Percentiles rank a stretch among this genome's conserved stretches.
These are phyloP conservation scores for Rhododendron mucronatum DNA, from an alignment of 148 eudicot genomes.

Conservation along the genomic window DNA sequence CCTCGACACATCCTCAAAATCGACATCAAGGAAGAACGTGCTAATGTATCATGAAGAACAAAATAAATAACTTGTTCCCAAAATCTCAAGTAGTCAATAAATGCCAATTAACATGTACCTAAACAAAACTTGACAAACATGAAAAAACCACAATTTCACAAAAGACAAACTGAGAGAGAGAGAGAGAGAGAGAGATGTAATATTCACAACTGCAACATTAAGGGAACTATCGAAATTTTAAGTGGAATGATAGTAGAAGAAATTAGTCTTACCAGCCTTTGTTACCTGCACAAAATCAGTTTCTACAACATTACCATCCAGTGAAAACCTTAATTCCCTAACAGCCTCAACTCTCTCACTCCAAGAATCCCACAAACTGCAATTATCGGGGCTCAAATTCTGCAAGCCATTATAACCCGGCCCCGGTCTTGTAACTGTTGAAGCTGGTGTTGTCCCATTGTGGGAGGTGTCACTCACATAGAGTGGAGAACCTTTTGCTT, in stretches of 20 bases:
- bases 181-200: neutral
- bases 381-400: slow-evolving; percentile 21
- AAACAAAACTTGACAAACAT: neutral
- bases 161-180: neutral
- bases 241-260: neutral
- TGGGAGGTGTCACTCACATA: slow-evolving; percentile 23
- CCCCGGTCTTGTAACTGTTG: slow-evolving; percentile 15
- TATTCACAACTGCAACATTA: neutral
- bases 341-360: slow-evolving; percentile 77
- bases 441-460: slow-evolving; percentile 14
- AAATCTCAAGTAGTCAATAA: neutral
- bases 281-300: slow-evolving; percentile 24
- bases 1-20: neutral
- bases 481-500: slow-evolving; percentile 13
- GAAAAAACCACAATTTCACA: neutral
- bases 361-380: slow-evolving; percentile 71
- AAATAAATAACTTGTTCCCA: neutral
- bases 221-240: neutral
- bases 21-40: neutral
- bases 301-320: slow-evolving; percentile 60
- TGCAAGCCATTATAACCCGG: slow-evolving; percentile 19
- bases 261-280: slow-evolving; percentile 24
- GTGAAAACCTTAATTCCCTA: slow-evolving; percentile 67
- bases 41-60: neutral
- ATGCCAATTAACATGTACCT: neutral